These are phyloP conservation scores for Beauveria asiatica DNA, from an alignment of 2,329 filamentous ascomycete species.

Conservation along the genomic window DNA sequence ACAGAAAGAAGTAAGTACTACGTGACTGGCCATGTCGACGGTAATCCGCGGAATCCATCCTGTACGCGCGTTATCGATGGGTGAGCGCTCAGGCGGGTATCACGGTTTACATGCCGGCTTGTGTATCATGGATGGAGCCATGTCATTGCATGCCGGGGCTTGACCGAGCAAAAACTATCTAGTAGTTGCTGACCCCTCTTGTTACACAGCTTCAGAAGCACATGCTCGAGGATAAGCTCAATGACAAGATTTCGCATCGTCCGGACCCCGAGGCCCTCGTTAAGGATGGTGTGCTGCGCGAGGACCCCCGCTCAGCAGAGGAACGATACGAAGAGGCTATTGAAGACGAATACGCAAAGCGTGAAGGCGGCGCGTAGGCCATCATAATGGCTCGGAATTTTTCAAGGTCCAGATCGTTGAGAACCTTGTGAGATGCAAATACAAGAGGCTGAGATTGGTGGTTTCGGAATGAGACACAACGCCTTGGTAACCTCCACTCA, in stretches of 20 bases:
- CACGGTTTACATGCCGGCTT: neutral
- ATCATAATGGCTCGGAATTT: neutral
- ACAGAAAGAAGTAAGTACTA: conserved; percentile 57
- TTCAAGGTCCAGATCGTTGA: neutral
- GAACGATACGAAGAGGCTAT: conserved; percentile 53
- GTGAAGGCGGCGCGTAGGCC: conserved; percentile 49
- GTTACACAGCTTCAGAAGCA: conserved; percentile 59
- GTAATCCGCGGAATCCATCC: neutral
- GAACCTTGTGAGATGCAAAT: neutral
- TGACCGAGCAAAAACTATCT: neutral
- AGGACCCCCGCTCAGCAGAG: conserved; percentile 52
- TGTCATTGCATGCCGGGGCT: neutral
- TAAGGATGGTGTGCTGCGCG: conserved; percentile 68
- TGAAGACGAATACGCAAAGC: conserved; percentile 55
- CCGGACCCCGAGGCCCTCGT: conserved; percentile 70
- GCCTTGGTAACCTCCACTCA: neutral
- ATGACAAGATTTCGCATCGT: conserved; percentile 74
- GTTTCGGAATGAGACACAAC: conserved; percentile 4
- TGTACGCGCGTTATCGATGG: neutral
- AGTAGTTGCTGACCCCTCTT: neutral
- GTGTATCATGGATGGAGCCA: neutral
- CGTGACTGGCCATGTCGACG: neutral
- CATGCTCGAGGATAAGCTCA: conserved; percentile 79
- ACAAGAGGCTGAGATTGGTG: neutral
- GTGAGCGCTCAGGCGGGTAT: neutral